These are phyloP conservation scores for Astraeus odoratus DNA, from an alignment of 768 basidiomycete species.

Conservation along the genomic window DNA sequence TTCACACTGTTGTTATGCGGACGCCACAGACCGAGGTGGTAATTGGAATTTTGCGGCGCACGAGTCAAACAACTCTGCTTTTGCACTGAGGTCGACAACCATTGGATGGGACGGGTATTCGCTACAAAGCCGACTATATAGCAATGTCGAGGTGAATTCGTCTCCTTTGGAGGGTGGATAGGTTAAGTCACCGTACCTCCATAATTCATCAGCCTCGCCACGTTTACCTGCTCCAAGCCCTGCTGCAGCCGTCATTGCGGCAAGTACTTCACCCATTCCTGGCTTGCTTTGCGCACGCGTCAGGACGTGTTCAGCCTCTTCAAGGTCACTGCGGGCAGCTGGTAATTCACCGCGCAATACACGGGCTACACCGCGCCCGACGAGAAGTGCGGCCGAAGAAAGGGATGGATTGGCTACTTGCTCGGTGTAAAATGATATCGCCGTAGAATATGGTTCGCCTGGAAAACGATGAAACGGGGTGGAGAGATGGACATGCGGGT, in stretches of 20 bases:
- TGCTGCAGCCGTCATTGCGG: conserved; percentile 57
- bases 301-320: conserved; percentile 49
- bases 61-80: conserved; percentile 59
- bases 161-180: neutral
- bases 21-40: conserved; percentile 41
- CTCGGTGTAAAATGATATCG: conserved; percentile 68
- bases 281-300: conserved; percentile 35
- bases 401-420: conserved; percentile 77
- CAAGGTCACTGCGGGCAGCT: conserved; percentile 75
- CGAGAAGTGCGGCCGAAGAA: conserved; percentile 65
- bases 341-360: conserved; percentile 69
- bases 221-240: conserved; percentile 53
- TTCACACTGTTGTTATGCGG: neutral
- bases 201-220: conserved; percentile 57
- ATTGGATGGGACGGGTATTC: conserved; percentile 65
- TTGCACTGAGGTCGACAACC: conserved; percentile 52
- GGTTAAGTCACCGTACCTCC: conserved; percentile 45
- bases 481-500: conserved; percentile 20
- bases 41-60: conserved; percentile 52
- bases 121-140: conserved; percentile 34
- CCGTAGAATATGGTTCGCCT: conserved; percentile 32
- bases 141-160: conserved; percentile 6
- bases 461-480: neutral
- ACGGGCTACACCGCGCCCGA: conserved; percentile 73
- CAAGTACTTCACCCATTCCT: conserved; percentile 57